phyloP scores from a whole-genome alignment of 2,329 filamentous ascomycete genomes.

The Penicillium sp. region DNA sequence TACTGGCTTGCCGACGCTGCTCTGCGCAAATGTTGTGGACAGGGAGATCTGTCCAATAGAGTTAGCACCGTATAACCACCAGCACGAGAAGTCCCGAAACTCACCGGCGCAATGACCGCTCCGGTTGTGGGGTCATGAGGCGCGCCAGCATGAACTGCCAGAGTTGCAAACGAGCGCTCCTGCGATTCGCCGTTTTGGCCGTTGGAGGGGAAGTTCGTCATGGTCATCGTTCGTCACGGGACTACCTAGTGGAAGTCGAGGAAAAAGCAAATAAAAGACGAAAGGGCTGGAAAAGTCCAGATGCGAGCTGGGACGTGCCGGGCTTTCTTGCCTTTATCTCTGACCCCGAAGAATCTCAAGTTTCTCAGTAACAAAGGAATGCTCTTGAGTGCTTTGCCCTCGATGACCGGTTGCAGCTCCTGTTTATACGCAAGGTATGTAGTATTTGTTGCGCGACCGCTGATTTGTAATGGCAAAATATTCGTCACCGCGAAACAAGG shows the following conservation, averaged over 20 bases:
- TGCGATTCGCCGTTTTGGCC: slow-evolving; percentile 59
- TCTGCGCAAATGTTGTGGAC: slow-evolving; percentile 95
- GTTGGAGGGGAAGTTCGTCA: slow-evolving; percentile 26
- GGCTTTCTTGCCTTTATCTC: background rate
- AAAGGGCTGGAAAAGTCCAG: background rate
- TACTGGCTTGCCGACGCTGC: slow-evolving; percentile 81
- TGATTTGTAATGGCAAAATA: slow-evolving; percentile 25
- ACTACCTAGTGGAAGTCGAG: slow-evolving; percentile 8
- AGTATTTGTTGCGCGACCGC: background rate
- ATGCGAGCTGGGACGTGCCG: background rate
- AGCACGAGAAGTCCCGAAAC: slow-evolving; percentile 25
- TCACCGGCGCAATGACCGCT: slow-evolving; percentile 85
- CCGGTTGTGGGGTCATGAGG: slow-evolving; percentile 90
- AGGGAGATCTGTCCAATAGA: slow-evolving; percentile 73
- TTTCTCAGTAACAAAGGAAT: background rate
- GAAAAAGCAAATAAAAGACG: slow-evolving; percentile 14
- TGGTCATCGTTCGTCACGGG: slow-evolving; percentile 23
- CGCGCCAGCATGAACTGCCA: slow-evolving; percentile 91
- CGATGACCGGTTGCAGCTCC: background rate
- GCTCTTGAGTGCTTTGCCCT: background rate
- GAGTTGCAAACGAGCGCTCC: slow-evolving; percentile 82
- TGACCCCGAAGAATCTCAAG: background rate
- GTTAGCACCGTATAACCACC: slow-evolving; percentile 3
- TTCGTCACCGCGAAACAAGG: slow-evolving; percentile 6
- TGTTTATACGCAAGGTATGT: slow-evolving; percentile 11